Conservation (phyloP, 2,329 filamentous ascomycete species). For the Aspergillus puulaauensis region DNA sequence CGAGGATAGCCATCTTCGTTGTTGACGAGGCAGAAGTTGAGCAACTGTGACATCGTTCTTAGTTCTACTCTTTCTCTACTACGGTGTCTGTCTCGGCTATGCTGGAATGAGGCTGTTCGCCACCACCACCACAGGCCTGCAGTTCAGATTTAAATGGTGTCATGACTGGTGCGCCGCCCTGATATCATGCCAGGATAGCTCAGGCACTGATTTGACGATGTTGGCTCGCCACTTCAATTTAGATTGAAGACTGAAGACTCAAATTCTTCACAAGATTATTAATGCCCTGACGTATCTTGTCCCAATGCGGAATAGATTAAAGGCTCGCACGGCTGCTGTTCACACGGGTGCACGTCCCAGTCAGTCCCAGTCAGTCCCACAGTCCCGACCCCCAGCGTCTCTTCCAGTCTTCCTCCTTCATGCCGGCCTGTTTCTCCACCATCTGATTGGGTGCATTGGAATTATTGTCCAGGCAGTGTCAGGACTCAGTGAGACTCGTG, state of each 20-base stretch:
- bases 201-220: not conserved
- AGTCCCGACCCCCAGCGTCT: not conserved
- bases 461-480: conserved; percentile 1
- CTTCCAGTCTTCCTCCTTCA: not conserved
- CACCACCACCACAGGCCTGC: not conserved
- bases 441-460: conserved; percentile 7
- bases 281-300: conserved; percentile 4
- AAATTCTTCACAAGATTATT: not conserved
- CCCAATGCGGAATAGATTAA: not conserved
- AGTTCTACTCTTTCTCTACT: not conserved
- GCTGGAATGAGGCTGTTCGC: conserved; percentile 8
- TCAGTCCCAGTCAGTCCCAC: not conserved
- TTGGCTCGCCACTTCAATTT: not conserved
- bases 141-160: not conserved
- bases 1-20: not conserved
- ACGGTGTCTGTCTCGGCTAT: conserved; percentile 1
- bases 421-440: not conserved
- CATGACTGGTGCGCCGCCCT: not conserved
- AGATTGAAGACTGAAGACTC: too few relatives aligned
- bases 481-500: not conserved
- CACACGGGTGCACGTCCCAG: conserved; percentile 3
- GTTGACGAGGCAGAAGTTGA: not conserved
- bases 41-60: not conserved
- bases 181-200: not conserved
- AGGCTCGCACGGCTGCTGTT: not conserved